These are phyloP conservation scores for Agarophyton chilense DNA, from an alignment of 23 red algal genomes.

Conservation along the genomic window DNA sequence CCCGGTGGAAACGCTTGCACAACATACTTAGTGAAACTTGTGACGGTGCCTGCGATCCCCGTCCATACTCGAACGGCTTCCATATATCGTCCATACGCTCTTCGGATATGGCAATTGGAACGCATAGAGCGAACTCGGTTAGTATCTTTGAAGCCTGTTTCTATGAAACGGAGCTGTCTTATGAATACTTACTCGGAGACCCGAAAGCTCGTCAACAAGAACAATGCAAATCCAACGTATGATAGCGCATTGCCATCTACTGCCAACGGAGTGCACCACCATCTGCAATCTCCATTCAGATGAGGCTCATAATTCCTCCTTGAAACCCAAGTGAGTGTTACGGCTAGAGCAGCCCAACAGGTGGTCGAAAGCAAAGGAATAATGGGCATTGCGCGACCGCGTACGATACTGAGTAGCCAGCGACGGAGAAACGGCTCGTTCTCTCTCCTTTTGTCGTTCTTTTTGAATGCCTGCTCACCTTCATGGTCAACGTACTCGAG, in stretches of 20 bases:
- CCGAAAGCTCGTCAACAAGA: constrained; percentile 68
- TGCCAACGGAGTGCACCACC: constrained; percentile 66
- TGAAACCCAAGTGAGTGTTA: constrained; percentile 33
- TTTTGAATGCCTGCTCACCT: constrained; percentile 32
- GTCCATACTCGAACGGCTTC: constrained; percentile 60
- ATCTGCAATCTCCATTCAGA: constrained; percentile 48
- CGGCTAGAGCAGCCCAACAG: constrained; percentile 22
- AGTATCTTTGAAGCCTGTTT: background rate
- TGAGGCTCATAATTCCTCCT: constrained; percentile 22
- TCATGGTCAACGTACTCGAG: constrained; percentile 42
- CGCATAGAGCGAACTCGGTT: background rate
- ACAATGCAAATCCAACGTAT: constrained; percentile 68
- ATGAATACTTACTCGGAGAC: constrained; percentile 50
- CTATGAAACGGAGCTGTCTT: background rate
- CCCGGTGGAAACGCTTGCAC: constrained; percentile 48
- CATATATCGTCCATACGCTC: constrained; percentile 63
- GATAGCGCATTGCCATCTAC: constrained; percentile 58
- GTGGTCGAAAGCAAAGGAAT: constrained; percentile 19
- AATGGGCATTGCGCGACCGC: constrained; percentile 61
- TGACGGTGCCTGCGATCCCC: constrained; percentile 57
- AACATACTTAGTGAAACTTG: constrained; percentile 49
- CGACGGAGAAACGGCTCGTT: constrained; percentile 15
- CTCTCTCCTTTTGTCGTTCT: constrained; percentile 33
- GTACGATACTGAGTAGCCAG: background rate
- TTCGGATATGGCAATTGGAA: background rate